These are phyloP conservation scores for Trypanosoma rangeli DNA, from an alignment of 208 protist species.

Conservation along the genomic window DNA sequence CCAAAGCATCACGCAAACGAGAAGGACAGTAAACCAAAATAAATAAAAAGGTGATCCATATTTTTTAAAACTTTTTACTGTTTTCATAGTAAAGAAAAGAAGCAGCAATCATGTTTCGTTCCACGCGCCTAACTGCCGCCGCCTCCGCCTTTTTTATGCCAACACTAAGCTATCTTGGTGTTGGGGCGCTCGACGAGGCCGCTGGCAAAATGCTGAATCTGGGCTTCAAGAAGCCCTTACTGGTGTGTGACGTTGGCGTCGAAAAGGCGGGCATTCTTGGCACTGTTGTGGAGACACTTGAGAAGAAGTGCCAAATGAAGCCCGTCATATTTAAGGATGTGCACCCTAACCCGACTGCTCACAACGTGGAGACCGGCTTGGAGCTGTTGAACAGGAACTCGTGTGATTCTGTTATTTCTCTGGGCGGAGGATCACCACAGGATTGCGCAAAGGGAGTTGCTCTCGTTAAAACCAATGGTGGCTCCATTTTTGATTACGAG, in stretches of 20 bases:
- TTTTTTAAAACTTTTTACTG: constrained; percentile 1
- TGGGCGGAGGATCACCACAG: constrained; percentile 88
- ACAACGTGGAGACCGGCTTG: constrained; percentile 55
- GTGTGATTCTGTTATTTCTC: constrained; percentile 67
- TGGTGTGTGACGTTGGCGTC: constrained; percentile 74
- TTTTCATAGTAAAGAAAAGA: not conserved
- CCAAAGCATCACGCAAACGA: not conserved
- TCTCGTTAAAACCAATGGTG: constrained; percentile 71
- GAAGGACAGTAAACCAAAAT: not conserved
- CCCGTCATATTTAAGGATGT: constrained; percentile 57
- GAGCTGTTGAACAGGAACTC: constrained; percentile 47
- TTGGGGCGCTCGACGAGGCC: constrained; percentile 58
- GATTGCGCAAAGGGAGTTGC: constrained; percentile 87
- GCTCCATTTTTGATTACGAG: constrained; percentile 60
- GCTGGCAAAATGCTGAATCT: constrained; percentile 54
- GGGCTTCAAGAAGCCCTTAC: constrained; percentile 63
- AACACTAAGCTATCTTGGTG: constrained; percentile 54
- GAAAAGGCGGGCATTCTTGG: constrained; percentile 54
- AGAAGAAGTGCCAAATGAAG: constrained; percentile 54
- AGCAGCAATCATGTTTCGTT: constrained; percentile 33
- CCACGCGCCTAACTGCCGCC: constrained; percentile 34
- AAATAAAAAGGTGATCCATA: not conserved
- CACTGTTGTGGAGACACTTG: constrained; percentile 41
- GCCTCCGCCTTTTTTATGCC: constrained; percentile 66
- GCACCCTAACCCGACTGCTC: constrained; percentile 65